These are phyloP conservation scores for Trifolium dubium DNA, from an alignment of 306 rosid genomes.

Conservation along the genomic window DNA sequence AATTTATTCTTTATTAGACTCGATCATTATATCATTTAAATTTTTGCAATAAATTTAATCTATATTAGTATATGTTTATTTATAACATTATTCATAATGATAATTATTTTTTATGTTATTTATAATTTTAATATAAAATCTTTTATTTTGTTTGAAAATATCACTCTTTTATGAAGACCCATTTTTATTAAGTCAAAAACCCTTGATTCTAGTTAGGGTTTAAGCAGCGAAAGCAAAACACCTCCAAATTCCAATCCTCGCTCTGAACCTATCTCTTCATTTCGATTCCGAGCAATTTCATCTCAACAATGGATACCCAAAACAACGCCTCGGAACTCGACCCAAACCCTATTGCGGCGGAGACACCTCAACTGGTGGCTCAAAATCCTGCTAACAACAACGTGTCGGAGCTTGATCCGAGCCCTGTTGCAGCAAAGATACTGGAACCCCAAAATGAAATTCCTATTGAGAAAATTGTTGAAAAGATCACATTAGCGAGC, in stretches of 20 bases:
- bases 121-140: too few relatives aligned
- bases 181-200: too few relatives aligned
- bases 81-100: too few relatives aligned
- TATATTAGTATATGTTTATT: too few relatives aligned
- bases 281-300: not conserved
- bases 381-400: constrained; percentile 24
- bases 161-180: too few relatives aligned
- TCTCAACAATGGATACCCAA: not conserved
- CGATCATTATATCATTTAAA: too few relatives aligned
- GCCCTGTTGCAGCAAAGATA: constrained; percentile 27
- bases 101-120: too few relatives aligned
- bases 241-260: not conserved
- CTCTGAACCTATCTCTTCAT: not conserved
- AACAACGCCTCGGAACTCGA: constrained; percentile 20
- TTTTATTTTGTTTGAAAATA: too few relatives aligned
- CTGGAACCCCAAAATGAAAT: constrained; percentile 28
- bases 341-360: constrained; percentile 35
- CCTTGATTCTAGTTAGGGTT: not conserved
- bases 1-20: too few relatives aligned
- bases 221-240: not conserved
- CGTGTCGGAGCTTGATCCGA: constrained; percentile 36
- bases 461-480: constrained; percentile 53
- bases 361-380: constrained; percentile 17
- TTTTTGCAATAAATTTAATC: too few relatives aligned
- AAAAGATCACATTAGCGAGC: constrained; percentile 56